Evolutionary conservation across 2,329 filamentous ascomycete genomes (phyloP).

Genomic region (Fusarium subglutinans): DNA sequence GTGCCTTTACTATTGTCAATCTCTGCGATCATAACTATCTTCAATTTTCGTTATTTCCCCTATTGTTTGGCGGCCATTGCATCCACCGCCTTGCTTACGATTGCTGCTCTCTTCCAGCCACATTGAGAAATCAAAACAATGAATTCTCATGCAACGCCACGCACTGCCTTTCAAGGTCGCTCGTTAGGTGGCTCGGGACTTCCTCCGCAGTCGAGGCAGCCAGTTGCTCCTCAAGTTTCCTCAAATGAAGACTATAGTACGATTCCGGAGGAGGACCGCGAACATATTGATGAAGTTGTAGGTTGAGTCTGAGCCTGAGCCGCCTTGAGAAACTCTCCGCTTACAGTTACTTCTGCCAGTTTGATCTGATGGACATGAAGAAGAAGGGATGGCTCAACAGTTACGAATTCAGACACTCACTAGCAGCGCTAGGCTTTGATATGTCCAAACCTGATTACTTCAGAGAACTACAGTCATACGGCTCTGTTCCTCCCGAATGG

Average conservation of each 20-base stretch:
- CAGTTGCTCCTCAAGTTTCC: conserved; percentile 48
- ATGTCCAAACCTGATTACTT: conserved; percentile 87
- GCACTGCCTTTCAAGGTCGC: conserved; percentile 48
- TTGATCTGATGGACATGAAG: conserved; percentile 95
- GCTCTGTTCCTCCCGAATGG: conserved; percentile 73
- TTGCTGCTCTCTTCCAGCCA: conserved; percentile 21
- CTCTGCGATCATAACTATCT: conserved; percentile 25
- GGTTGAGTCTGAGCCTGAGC: conserved; percentile 46
- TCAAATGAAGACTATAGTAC: conserved; percentile 51
- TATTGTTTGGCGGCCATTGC: background rate
- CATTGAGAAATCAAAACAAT: conserved; percentile 38
- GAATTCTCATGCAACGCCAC: conserved; percentile 52
- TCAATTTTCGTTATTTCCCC: conserved; percentile 7
- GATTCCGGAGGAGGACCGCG: conserved; percentile 86
- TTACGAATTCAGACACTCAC: conserved; percentile 96
- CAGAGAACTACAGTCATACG: conserved; percentile 81
- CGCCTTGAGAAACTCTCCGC: conserved; percentile 3
- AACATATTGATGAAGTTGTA: conserved; percentile 95
- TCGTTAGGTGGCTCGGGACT: conserved; percentile 47
- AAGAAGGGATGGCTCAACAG: conserved; percentile 95
- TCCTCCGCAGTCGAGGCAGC: conserved; percentile 46
- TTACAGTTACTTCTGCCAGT: conserved; percentile 60
- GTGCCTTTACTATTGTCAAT: conserved; percentile 6
- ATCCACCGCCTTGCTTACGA: conserved; percentile 13
- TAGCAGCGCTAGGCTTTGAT: conserved; percentile 95